phyloP scores from a whole-genome alignment of 768 basidiomycete species.

The Mycena vulgaris region DNA sequence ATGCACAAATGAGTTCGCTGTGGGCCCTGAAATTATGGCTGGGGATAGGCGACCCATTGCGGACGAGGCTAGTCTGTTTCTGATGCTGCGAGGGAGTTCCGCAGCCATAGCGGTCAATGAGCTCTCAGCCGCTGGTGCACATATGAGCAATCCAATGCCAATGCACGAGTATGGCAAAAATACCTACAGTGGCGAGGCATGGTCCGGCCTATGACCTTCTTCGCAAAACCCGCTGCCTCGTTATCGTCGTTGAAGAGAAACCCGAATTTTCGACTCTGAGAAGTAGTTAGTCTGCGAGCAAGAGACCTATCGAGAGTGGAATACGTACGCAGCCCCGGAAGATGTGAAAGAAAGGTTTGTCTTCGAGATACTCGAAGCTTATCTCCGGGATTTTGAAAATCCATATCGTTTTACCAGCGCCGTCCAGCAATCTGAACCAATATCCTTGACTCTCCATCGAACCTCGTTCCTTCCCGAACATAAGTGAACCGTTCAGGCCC shows the following conservation, averaged over 20 bases:
- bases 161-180: neutral
- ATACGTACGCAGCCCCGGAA: constrained; percentile 86
- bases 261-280: constrained; percentile 66
- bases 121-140: constrained; percentile 14
- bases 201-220: constrained; percentile 53
- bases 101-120: constrained; percentile 17
- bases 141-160: neutral
- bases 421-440: constrained; percentile 35
- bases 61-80: constrained; percentile 30
- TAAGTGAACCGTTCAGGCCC: constrained; percentile 71
- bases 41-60: constrained; percentile 46
- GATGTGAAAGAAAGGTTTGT: constrained; percentile 93
- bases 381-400: constrained; percentile 73
- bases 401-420: constrained; percentile 72
- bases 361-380: constrained; percentile 79
- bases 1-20: constrained; percentile 75
- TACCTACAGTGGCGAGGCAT: constrained; percentile 43
- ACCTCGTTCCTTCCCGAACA: constrained; percentile 65
- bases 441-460: constrained; percentile 45
- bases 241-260: constrained; percentile 67
- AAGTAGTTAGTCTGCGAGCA: constrained; percentile 57
- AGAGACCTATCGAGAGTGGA: constrained; percentile 4
- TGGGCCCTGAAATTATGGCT: constrained; percentile 71
- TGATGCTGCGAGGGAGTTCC: constrained; percentile 34
- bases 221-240: constrained; percentile 60